Conservation (phyloP, 2,329 filamentous ascomycete genomes). For the Hortaea werneckii region DNA sequence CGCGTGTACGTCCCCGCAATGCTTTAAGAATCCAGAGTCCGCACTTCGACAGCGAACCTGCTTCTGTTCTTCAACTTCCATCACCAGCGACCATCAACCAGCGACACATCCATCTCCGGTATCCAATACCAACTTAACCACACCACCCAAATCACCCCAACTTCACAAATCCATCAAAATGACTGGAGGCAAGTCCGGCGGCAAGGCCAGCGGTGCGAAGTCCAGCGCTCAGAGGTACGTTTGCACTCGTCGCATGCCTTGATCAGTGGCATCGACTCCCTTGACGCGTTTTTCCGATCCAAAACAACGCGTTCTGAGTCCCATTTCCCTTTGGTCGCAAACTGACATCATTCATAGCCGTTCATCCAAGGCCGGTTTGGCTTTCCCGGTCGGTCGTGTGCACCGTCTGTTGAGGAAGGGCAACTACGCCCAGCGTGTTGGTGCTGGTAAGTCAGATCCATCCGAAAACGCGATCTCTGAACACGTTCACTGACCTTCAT, state of each 20-base stretch:
- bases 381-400: slow-evolving; percentile 98
- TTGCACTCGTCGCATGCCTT: slow-evolving; percentile 9
- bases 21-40: not conserved
- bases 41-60: slow-evolving; percentile 7
- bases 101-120: slow-evolving; percentile 21
- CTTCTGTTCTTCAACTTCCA: slow-evolving; percentile 26
- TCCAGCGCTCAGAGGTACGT: slow-evolving; percentile 93
- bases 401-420: slow-evolving; percentile 98
- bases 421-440: slow-evolving; percentile 99
- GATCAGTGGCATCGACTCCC: slow-evolving; percentile 11
- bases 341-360: slow-evolving; percentile 54
- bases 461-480: not conserved
- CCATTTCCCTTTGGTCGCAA: slow-evolving; percentile 15
- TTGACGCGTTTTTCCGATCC: slow-evolving; percentile 34
- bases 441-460: slow-evolving; percentile 58
- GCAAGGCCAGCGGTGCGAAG: slow-evolving; percentile 99
- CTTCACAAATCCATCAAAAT: slow-evolving; percentile 61
- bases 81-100: slow-evolving; percentile 16
- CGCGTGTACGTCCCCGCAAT: not conserved
- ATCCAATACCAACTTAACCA: slow-evolving; percentile 23
- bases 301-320: slow-evolving; percentile 21
- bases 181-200: slow-evolving; percentile 99
- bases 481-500: slow-evolving; percentile 16
- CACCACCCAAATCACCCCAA: slow-evolving; percentile 26
- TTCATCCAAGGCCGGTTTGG: slow-evolving; percentile 98